Evolutionary conservation across 768 basidiomycete species (phyloP).

Genomic region (Russula abietina): DNA sequence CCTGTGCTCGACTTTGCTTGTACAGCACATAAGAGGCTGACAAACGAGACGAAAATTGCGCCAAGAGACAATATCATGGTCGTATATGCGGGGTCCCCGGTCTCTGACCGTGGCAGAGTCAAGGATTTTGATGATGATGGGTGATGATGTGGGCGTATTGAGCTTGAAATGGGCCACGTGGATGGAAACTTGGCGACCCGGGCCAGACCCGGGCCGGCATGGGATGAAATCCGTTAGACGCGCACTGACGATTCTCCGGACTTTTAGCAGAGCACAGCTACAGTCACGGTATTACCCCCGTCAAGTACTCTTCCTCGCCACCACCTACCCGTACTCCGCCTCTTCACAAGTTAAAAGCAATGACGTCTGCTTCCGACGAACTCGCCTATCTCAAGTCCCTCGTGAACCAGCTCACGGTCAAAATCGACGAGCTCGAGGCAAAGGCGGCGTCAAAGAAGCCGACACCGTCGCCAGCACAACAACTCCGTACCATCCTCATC

Average conservation of each 20-base stretch:
- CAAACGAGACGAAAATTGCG: slow-evolving; percentile 29
- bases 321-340: neutral
- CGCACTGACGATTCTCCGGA: neutral
- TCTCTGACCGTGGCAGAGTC: slow-evolving; percentile 2
- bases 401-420: slow-evolving; percentile 83
- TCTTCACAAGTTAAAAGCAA: slow-evolving; percentile 29
- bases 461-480: slow-evolving; percentile 56
- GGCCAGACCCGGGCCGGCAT: neutral
- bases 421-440: slow-evolving; percentile 77
- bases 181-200: neutral
- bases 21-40: slow-evolving; percentile 29
- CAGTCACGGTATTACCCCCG: too few relatives aligned
- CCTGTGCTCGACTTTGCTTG: slow-evolving; percentile 72
- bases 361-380: slow-evolving; percentile 63
- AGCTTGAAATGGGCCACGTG: neutral
- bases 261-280: neutral
- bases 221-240: neutral
- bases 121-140: neutral
- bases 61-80: slow-evolving; percentile 29
- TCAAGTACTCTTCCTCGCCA: neutral
- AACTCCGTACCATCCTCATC: slow-evolving; percentile 86
- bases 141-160: neutral
- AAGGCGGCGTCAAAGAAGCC: slow-evolving; percentile 38
- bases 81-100: neutral
- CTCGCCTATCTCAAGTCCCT: slow-evolving; percentile 93